Evolutionary conservation across 2,329 filamentous ascomycete species (phyloP).

Genomic region (Ilyonectria mors-panacis): DNA sequence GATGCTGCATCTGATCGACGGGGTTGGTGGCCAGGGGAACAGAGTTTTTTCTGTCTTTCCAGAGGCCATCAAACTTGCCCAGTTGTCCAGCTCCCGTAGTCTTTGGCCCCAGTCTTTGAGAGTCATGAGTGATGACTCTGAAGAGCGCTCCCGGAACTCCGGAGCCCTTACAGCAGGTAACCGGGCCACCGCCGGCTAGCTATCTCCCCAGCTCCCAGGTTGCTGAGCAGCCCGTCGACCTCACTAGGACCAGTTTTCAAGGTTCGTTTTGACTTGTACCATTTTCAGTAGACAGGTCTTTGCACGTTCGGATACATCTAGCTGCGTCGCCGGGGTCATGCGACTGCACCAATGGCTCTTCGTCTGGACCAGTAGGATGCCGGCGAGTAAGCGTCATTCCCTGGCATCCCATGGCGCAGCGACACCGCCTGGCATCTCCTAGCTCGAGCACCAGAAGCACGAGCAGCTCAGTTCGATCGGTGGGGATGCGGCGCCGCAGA

Average conservation of each 20-base stretch:
- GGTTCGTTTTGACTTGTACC: background rate
- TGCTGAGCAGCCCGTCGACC: background rate
- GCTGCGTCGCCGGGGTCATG: conserved; percentile 28
- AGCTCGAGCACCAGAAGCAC: conserved; percentile 30
- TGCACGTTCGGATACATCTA: conserved; percentile 27
- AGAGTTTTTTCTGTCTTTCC: conserved; percentile 17
- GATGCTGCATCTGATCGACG: conserved; percentile 30
- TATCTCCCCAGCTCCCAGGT: conserved; percentile 19
- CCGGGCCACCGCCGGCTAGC: conserved; percentile 27
- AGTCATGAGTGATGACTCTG: conserved; percentile 18
- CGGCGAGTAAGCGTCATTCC: conserved; percentile 50
- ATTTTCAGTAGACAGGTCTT: background rate
- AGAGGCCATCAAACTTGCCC: conserved; percentile 14
- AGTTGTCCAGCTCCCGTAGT: conserved; percentile 14
- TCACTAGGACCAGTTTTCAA: background rate
- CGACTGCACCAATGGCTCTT: conserved; percentile 23
- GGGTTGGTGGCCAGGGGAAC: conserved; percentile 31
- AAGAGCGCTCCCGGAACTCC: conserved; percentile 18
- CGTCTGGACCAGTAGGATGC: conserved; percentile 42
- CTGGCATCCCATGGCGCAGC: conserved; percentile 42
- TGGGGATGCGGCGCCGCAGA: conserved; percentile 36
- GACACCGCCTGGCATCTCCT: conserved; percentile 35
- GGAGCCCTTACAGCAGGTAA: conserved; percentile 16
- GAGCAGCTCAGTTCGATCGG: conserved; percentile 40
- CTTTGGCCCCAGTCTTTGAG: conserved; percentile 23